Conservation (phyloP, 2,329 filamentous ascomycete species). For the Eutypella sp. region DNA sequence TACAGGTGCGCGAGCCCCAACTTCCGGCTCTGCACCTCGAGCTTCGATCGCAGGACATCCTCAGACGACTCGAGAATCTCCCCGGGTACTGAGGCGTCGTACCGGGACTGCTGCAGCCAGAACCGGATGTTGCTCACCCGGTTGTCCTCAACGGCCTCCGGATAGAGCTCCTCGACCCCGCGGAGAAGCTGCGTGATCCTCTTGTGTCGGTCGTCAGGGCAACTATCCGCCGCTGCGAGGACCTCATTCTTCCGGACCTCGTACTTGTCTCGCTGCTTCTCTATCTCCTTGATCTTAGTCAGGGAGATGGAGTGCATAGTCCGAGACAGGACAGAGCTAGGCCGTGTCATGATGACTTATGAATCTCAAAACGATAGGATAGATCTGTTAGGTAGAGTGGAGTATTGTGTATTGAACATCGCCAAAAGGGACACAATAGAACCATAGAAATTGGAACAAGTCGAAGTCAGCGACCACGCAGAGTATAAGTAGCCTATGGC, state of each 20-base stretch:
- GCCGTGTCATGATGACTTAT: no score
- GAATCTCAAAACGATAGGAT: no score
- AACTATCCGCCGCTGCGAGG: slow-evolving; percentile 4
- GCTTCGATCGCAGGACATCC: slow-evolving; percentile 22
- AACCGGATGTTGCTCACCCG: slow-evolving; percentile 27
- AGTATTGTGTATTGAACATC: no score
- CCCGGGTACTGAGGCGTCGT: slow-evolving; percentile 30
- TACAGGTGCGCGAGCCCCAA: slow-evolving; percentile 29
- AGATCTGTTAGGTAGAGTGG: no score
- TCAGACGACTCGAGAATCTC: slow-evolving; percentile 28
- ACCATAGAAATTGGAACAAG: no score
- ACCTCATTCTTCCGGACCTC: slow-evolving; percentile 10
- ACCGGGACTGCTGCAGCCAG: slow-evolving; percentile 31
- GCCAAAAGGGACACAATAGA: no score
- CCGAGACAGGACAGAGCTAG: slow-evolving; percentile 13
- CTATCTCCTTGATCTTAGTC: slow-evolving; percentile 26
- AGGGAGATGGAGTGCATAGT: slow-evolving; percentile 25
- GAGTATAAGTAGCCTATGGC: no score
- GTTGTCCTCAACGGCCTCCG: slow-evolving; percentile 16
- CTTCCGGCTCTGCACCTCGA: slow-evolving; percentile 32
- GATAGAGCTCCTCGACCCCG: slow-evolving; percentile 8
- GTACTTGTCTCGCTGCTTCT: slow-evolving; percentile 21
- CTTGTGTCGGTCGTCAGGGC: slow-evolving; percentile 5
- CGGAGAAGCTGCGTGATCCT: slow-evolving; percentile 8
- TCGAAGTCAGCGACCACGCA: no score